phyloP scores from a whole-genome alignment of 441 rosid genomes.

The Euphorbia schlechtendalii region DNA sequence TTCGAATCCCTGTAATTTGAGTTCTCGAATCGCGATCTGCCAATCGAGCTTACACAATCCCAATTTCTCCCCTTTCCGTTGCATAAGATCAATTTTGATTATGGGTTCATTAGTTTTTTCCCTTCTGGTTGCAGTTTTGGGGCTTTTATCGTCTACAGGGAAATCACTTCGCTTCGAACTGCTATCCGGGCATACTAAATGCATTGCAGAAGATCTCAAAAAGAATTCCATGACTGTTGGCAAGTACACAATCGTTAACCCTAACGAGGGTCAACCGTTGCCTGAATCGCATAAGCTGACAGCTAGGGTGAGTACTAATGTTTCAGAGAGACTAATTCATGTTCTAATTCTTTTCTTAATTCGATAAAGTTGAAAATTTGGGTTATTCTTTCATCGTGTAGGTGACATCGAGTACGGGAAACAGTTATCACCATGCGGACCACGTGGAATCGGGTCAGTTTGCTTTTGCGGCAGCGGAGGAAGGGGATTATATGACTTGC shows the following conservation, averaged over 20 bases:
- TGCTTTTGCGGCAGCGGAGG: conserved; percentile 64
- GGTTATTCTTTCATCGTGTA: conserved; percentile 20
- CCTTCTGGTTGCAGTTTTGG: conserved; percentile 12
- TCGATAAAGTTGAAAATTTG: background rate
- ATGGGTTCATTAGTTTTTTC: background rate
- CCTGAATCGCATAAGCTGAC: conserved; percentile 56
- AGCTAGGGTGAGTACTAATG: conserved; percentile 36
- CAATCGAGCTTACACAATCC: background rate
- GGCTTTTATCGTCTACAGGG: conserved; percentile 32
- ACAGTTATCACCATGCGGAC: conserved; percentile 46
- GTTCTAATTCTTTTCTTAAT: background rate
- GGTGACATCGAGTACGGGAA: conserved; percentile 73
- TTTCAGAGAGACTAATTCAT: background rate
- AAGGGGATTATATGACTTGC: conserved; percentile 65
- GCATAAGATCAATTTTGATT: too few relatives aligned
- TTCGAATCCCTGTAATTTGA: background rate
- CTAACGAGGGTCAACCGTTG: conserved; percentile 47
- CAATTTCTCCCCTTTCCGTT: too few relatives aligned
- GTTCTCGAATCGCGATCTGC: background rate
- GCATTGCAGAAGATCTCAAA: conserved; percentile 83
- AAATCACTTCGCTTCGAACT: conserved; percentile 60
- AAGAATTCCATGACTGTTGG: conserved; percentile 59
- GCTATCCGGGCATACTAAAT: conserved; percentile 58
- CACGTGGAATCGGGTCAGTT: conserved; percentile 61
- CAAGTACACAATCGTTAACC: conserved; percentile 57